These are phyloP conservation scores for Lactarius sanguifluus DNA, from an alignment of 768 basidiomycete genomes.

Conservation along the genomic window DNA sequence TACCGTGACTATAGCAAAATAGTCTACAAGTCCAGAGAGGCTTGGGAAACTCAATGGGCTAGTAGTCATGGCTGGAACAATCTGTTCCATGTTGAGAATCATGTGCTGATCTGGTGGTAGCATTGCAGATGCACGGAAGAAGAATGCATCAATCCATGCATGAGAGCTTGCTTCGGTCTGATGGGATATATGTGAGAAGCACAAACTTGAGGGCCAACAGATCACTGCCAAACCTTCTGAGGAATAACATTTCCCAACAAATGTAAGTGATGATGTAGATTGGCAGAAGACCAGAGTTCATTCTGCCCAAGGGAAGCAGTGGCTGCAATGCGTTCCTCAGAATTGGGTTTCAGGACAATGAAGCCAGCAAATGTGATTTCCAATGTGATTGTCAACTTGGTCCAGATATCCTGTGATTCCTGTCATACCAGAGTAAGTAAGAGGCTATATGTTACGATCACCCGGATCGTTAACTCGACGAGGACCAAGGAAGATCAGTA, in stretches of 20 bases:
- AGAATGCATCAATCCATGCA: slow-evolving; percentile 3
- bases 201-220: background rate
- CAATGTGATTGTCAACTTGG: background rate
- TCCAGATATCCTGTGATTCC: background rate
- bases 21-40: slow-evolving; percentile 5
- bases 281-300: slow-evolving; percentile 6
- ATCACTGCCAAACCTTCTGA: background rate
- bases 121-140: slow-evolving; percentile 10
- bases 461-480: no score
- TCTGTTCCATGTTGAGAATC: background rate
- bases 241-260: slow-evolving; percentile 5
- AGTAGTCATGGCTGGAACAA: slow-evolving; percentile 3
- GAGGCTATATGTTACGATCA: no score
- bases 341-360: slow-evolving; percentile 3
- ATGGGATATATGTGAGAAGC: background rate
- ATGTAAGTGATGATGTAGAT: slow-evolving; percentile 1
- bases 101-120: background rate
- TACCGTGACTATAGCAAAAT: background rate
- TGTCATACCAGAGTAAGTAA: background rate
- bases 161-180: background rate
- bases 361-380: background rate
- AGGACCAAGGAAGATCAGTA: no score
- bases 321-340: background rate
- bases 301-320: slow-evolving; percentile 4
- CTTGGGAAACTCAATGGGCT: background rate